Conservation (phyloP, 169 alveolate species). For the Perkinsus chesapeaki region DNA sequence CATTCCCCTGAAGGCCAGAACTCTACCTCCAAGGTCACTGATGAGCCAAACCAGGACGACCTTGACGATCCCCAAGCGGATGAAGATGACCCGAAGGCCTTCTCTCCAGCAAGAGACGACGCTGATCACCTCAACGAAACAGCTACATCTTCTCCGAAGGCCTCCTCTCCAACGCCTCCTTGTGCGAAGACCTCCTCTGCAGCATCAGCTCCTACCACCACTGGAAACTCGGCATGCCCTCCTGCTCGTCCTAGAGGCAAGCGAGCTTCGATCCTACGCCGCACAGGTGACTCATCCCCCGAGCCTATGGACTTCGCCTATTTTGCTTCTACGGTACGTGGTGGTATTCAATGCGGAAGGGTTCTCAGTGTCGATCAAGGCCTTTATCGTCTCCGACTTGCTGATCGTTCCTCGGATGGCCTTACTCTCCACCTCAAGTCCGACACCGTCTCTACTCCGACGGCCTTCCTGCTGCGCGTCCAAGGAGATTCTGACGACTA, state of each 20-base stretch:
- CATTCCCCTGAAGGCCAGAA: too few relatives aligned
- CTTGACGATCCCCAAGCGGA: not conserved
- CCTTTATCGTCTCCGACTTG: not conserved
- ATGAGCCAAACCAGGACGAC: too few relatives aligned
- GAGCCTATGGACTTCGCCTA: not conserved
- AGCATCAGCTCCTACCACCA: too few relatives aligned
- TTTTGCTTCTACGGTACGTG: not conserved
- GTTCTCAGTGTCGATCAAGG: not conserved
- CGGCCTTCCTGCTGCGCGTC: not conserved
- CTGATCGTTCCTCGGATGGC: not conserved
- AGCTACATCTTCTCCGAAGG: not conserved
- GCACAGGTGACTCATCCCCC: not conserved
- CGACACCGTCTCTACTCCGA: not conserved
- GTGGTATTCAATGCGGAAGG: not conserved
- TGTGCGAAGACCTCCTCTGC: not conserved
- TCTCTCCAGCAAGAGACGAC: not conserved
- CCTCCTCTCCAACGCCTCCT: not conserved
- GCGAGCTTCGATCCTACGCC: not conserved
- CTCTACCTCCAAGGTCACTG: too few relatives aligned
- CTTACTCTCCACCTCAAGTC: not conserved
- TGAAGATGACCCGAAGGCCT: not conserved
- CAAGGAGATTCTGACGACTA: not conserved
- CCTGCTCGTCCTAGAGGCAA: not conserved
- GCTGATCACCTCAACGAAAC: not conserved
- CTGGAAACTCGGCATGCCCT: not conserved